Evolutionary conservation across 2,329 filamentous ascomycete species (phyloP).

Genomic region (Fusarium sp.): DNA sequence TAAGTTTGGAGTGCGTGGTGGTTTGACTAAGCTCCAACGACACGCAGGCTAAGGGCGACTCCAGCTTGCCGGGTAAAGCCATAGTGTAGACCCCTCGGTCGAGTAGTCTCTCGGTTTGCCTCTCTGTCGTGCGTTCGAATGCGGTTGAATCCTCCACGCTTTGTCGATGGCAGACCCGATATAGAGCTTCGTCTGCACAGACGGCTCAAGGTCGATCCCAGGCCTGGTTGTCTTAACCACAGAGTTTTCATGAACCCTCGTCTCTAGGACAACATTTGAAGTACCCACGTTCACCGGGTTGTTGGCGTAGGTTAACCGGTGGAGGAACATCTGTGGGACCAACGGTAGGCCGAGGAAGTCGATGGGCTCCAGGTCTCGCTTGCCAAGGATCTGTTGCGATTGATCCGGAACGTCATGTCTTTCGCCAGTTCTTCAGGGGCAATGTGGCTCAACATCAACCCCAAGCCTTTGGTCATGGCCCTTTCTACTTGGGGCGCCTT

Average conservation of each 20-base stretch:
- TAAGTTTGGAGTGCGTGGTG: constrained; percentile 66
- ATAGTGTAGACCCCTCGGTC: not conserved
- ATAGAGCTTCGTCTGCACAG: not conserved
- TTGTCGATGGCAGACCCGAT: not conserved
- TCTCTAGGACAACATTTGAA: not conserved
- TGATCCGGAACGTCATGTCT: not conserved
- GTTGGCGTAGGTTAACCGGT: not conserved
- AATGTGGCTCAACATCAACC: not conserved
- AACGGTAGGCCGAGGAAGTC: not conserved
- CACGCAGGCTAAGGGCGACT: not conserved
- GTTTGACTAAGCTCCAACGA: not conserved
- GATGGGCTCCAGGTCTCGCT: not conserved
- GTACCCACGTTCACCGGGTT: not conserved
- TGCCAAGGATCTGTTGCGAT: not conserved
- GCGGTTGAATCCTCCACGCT: not conserved
- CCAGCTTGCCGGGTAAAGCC: not conserved
- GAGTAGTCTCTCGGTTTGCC: not conserved
- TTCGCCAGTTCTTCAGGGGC: not conserved
- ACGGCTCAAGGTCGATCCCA: not conserved
- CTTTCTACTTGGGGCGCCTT: no score
- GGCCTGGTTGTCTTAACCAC: not conserved
- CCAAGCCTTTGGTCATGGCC: not conserved
- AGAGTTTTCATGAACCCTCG: not conserved
- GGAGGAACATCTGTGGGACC: no score
- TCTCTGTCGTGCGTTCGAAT: not conserved